These are phyloP conservation scores for Capsella rubella DNA, from an alignment of 441 rosid genomes.

Conservation along the genomic window DNA sequence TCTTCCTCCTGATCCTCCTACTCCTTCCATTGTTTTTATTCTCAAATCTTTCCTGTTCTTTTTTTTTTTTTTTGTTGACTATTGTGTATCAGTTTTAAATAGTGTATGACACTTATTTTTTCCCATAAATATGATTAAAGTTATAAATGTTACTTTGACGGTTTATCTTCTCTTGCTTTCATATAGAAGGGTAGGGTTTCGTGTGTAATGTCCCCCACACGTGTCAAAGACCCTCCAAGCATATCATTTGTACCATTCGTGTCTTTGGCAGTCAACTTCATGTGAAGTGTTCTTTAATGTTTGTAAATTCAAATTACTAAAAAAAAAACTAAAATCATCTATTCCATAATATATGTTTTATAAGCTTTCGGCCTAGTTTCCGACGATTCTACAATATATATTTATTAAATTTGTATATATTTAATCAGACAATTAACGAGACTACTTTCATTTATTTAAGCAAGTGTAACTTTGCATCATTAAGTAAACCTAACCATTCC, in stretches of 20 bases:
- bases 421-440: constrained; percentile 34
- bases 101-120: constrained; percentile 26
- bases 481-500: constrained; percentile 34
- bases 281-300: constrained; percentile 36
- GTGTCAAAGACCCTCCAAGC: constrained; percentile 29
- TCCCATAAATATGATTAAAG: constrained; percentile 24
- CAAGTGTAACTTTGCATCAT: constrained; percentile 38
- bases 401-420: not conserved
- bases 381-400: not conserved
- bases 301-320: constrained; percentile 11
- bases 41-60: not conserved
- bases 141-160: constrained; percentile 36
- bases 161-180: constrained; percentile 42
- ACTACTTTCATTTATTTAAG: constrained; percentile 42
- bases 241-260: constrained; percentile 43
- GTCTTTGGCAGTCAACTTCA: constrained; percentile 44
- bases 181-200: constrained; percentile 42
- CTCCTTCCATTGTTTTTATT: constrained; percentile 41
- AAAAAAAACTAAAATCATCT: constrained; percentile 5
- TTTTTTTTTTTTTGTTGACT: constrained; percentile 28
- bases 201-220: constrained; percentile 43
- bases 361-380: not conserved
- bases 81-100: constrained; percentile 19
- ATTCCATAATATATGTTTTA: not conserved
- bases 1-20: constrained; percentile 28